phyloP scores from a whole-genome alignment of 129 eudicot species.

The Centaurea solstitialis region DNA sequence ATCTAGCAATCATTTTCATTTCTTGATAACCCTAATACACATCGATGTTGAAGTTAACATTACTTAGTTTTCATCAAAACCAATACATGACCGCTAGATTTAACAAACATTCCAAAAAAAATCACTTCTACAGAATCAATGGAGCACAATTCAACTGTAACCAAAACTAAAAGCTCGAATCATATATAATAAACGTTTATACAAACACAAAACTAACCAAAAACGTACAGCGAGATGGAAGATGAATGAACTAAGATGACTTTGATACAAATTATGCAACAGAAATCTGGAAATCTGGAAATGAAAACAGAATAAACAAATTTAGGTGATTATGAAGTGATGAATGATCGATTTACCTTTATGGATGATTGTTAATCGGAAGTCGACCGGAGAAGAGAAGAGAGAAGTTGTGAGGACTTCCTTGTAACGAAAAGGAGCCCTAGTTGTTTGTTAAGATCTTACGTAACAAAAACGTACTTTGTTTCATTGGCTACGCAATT shows the following conservation, averaged over 20 bases:
- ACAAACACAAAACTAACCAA: neutral
- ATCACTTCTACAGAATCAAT: neutral
- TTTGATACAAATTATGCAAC: neutral
- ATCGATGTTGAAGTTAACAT: neutral
- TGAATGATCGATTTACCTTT: neutral
- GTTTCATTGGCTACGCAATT: neutral
- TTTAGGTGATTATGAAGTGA: slow-evolving; percentile 2
- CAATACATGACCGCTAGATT: neutral
- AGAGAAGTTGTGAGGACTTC: slow-evolving; percentile 18
- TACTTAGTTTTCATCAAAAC: neutral
- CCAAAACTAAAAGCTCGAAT: neutral
- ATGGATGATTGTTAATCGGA: neutral
- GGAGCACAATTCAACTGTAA: slow-evolving; percentile 13
- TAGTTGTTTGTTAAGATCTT: slow-evolving; percentile 25
- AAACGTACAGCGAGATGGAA: neutral
- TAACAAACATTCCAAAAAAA: neutral
- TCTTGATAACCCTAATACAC: neutral
- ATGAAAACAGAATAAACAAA: neutral
- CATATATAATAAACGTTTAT: neutral
- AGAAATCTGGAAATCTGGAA: slow-evolving; percentile 20
- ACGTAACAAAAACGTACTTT: slow-evolving; percentile 22
- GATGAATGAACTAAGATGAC: slow-evolving; percentile 6
- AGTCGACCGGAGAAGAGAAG: slow-evolving; percentile 16
- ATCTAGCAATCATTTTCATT: neutral
- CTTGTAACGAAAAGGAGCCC: slow-evolving; percentile 14